Conservation (phyloP, 2,329 filamentous ascomycete species). For the Exophiala lecanii-corni region DNA sequence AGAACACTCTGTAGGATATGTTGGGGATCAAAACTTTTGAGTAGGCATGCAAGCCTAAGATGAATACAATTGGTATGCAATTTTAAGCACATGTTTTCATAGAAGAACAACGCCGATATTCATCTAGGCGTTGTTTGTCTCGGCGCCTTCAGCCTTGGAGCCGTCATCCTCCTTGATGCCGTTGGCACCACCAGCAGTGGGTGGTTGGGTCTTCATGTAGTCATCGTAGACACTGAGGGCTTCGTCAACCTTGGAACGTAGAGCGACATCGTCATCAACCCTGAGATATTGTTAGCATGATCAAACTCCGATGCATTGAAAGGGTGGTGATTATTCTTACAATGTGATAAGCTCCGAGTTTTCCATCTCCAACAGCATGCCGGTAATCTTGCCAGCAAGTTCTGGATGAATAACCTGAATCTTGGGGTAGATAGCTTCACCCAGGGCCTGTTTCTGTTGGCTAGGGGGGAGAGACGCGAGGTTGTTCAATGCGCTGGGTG, state of each 20-base stretch:
- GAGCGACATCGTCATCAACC: slow-evolving; percentile 81
- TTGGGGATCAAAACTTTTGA: slow-evolving; percentile 21
- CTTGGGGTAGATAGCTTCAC: slow-evolving; percentile 98
- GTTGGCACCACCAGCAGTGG: slow-evolving; percentile 33
- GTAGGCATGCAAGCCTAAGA: slow-evolving; percentile 20
- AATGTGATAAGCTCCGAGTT: slow-evolving; percentile 89
- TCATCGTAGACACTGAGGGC: slow-evolving; percentile 96
- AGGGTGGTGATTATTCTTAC: slow-evolving; percentile 61
- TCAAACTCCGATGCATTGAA: slow-evolving; percentile 21
- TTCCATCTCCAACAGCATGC: slow-evolving; percentile 99
- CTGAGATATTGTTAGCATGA: slow-evolving; percentile 47
- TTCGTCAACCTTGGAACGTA: slow-evolving; percentile 84
- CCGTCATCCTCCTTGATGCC: slow-evolving; percentile 26
- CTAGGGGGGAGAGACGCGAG: slow-evolving; percentile 54
- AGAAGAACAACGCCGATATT: slow-evolving; percentile 4
- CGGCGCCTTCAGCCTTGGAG: slow-evolving; percentile 20
- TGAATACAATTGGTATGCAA: slow-evolving; percentile 20
- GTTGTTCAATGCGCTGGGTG: slow-evolving; percentile 47
- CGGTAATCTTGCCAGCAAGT: slow-evolving; percentile 97
- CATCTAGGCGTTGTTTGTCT: slow-evolving; percentile 21
- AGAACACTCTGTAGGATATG: slow-evolving; percentile 11
- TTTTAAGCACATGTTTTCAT: slow-evolving; percentile 14
- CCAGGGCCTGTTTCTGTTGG: slow-evolving; percentile 98
- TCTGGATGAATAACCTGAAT: slow-evolving; percentile 92
- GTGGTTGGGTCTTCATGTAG: slow-evolving; percentile 81